A percentile compares a stretch with the other conserved stretches of the same genome.
phyloP scores from a whole-genome alignment of 495 filamentous ascomycete species.

The Bombardia bombarda region DNA sequence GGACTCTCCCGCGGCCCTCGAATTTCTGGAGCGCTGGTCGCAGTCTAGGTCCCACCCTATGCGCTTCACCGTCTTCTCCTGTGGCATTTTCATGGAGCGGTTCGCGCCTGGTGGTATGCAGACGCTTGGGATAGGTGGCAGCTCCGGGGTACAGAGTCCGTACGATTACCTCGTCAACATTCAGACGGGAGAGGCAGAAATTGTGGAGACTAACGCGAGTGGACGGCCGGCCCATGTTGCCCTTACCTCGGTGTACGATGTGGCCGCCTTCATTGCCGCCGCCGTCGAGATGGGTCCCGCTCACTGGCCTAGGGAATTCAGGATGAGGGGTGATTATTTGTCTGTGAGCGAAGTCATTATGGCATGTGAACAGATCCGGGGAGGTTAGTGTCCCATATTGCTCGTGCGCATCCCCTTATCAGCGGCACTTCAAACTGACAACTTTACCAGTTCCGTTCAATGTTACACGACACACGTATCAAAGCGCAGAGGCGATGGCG shows the following conservation, averaged over 20 bases:
- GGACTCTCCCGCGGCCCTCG: slow-evolving; percentile 40
- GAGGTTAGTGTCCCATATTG: slow-evolving; percentile 24
- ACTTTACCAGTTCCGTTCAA: slow-evolving; percentile 37
- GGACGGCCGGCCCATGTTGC: slow-evolving; percentile 47
- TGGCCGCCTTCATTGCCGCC: slow-evolving; percentile 56
- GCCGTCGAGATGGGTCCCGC: slow-evolving; percentile 51
- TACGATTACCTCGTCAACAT: slow-evolving; percentile 60
- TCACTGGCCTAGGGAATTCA: slow-evolving; percentile 58
- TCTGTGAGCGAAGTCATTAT: slow-evolving; percentile 42
- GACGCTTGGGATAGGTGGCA: slow-evolving; percentile 43
- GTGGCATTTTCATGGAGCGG: slow-evolving; percentile 70
- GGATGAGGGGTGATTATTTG: slow-evolving; percentile 55
- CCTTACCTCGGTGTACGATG: slow-evolving; percentile 60
- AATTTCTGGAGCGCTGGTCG: slow-evolving; percentile 44
- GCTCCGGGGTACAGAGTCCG: slow-evolving; percentile 39
- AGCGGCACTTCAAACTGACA: too few relatives aligned
- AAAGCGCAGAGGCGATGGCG: slow-evolving; percentile 33
- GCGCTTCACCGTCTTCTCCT: slow-evolving; percentile 59
- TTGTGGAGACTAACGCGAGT: slow-evolving; percentile 42
- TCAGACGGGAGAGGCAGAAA: slow-evolving; percentile 45
- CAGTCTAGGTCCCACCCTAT: slow-evolving; percentile 37
- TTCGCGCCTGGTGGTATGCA: slow-evolving; percentile 58
- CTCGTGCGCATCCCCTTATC: too few relatives aligned
- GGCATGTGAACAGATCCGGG: slow-evolving; percentile 32
- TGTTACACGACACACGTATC: slow-evolving; percentile 28